Base-by-base conservation (phyloP, 169 alveolate species). In the Eimeria maxima region DNA sequence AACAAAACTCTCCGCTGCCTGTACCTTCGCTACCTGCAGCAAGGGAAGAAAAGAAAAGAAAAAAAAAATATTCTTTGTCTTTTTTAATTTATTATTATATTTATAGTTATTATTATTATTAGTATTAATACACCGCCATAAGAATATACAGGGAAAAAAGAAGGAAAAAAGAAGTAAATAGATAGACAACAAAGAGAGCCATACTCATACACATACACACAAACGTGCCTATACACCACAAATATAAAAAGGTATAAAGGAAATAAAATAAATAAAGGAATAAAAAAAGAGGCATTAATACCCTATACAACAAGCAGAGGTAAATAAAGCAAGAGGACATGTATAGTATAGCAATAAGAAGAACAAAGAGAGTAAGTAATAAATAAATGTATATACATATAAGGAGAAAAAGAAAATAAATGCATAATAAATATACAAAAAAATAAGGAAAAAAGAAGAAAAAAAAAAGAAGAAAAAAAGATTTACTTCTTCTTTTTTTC, bases 21-120 rank as follows among this genome's bases (percentile, higher is more conserved):
- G 65, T 10, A 44, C 44, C 65, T 78, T 78, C 89, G 42, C 89
- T 1, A 27, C 63, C 89, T 78, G 65, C 89, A n/a, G n/a, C n/a
- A n/a, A n/a, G n/a, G n/a, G n/a, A n/a, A n/a, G n/a, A n/a, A n/a
- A n/a, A n/a, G n/a, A n/a, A n/a, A n/a, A n/a, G n/a, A n/a, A 78
- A 78, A 0, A 11, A 38, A 33, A 78, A 4, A 29, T 18, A 38
- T 4, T 20, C 7, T 27, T n/a, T 20, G 10, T 27, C 11, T 50
- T 7, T 50, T 50, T 50, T 50, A 50, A 50, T 50, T 5, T 11
- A 50, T 50, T 50, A 7, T 50, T 11, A 50, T 11, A 50, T 50
- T 50, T 50, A 50, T 50, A 5, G 11, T 50, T 50, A 5, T 7
- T 5, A 50, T 5, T 7, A 50, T 7, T 50, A 50, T 65, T 10